phyloP scores from a whole-genome alignment of 805 yeast species.

The Cyberlindnera japonica region DNA sequence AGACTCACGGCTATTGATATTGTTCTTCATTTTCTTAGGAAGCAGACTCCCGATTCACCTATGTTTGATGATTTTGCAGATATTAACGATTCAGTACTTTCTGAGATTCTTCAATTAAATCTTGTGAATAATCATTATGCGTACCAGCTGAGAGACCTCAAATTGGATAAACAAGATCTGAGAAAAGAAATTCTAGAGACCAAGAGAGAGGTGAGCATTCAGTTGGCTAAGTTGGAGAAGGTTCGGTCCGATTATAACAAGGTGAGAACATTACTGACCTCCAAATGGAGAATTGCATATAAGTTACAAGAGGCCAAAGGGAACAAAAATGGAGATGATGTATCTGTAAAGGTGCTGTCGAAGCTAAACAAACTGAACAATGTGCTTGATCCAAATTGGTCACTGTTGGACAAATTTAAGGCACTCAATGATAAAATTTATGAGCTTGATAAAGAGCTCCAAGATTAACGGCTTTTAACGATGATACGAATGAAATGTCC shows the following conservation, averaged over 20 bases:
- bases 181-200: slow-evolving; percentile 30
- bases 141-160: slow-evolving; percentile 29
- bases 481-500: too few species aligned
- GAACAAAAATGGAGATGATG: background rate
- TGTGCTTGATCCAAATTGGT: slow-evolving; percentile 27
- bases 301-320: slow-evolving; percentile 8
- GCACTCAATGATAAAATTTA: slow-evolving; percentile 13
- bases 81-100: slow-evolving; percentile 29
- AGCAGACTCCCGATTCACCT: slow-evolving; percentile 6
- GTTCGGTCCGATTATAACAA: slow-evolving; percentile 24
- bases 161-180: slow-evolving; percentile 28
- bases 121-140: slow-evolving; percentile 33
- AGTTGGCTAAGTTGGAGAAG: slow-evolving; percentile 26
- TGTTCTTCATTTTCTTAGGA: slow-evolving; percentile 14
- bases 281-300: slow-evolving; percentile 19
- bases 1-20: slow-evolving; percentile 23
- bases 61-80: slow-evolving; percentile 20
- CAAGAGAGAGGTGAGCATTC: slow-evolving; percentile 27
- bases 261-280: slow-evolving; percentile 16
- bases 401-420: slow-evolving; percentile 17
- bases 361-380: slow-evolving; percentile 29
- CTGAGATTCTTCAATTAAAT: slow-evolving; percentile 33
- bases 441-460: slow-evolving; percentile 4
- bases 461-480: background rate
- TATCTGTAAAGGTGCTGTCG: slow-evolving; percentile 11